Conservation (phyloP, 2,329 filamentous ascomycete species). For the Colletotrichum sp. region DNA sequence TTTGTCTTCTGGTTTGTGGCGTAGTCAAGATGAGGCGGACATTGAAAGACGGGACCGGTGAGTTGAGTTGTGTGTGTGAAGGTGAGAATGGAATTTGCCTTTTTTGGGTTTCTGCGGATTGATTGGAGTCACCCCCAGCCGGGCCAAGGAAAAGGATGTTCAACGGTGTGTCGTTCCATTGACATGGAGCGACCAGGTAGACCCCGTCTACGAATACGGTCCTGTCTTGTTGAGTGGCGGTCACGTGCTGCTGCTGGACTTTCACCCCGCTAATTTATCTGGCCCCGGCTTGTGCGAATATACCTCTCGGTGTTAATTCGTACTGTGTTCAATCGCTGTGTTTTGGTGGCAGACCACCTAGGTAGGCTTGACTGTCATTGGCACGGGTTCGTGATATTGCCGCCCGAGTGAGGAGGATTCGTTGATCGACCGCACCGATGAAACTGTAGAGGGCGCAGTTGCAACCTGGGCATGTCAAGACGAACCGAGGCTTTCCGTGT, state of each 20-base stretch:
- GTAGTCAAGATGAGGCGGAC: not conserved
- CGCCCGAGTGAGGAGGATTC: not conserved
- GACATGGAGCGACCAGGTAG: not conserved
- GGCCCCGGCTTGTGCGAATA: not conserved
- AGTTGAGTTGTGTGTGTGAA: not conserved
- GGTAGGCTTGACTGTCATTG: not conserved
- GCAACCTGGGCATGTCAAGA: not conserved
- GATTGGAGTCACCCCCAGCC: conserved; percentile 1
- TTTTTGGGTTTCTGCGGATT: not conserved
- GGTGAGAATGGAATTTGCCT: not conserved
- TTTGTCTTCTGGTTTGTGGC: not conserved
- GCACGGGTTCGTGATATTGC: not conserved
- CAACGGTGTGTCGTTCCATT: not conserved
- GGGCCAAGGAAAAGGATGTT: not conserved
- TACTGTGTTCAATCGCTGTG: not conserved
- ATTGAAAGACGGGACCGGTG: not conserved
- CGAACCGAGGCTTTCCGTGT: not conserved
- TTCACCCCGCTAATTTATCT: not conserved
- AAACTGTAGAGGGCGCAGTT: not conserved
- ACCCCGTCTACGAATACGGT: not conserved
- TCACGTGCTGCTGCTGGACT: not conserved
- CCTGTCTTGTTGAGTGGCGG: not conserved
- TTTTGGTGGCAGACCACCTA: not conserved
- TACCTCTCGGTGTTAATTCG: not conserved
- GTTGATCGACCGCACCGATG: not conserved